Evolutionary conservation across 2,329 filamentous ascomycete genomes (phyloP), one percentile per base, ranked within the genome.

Genomic region (Ascochyta lentis): DNA sequence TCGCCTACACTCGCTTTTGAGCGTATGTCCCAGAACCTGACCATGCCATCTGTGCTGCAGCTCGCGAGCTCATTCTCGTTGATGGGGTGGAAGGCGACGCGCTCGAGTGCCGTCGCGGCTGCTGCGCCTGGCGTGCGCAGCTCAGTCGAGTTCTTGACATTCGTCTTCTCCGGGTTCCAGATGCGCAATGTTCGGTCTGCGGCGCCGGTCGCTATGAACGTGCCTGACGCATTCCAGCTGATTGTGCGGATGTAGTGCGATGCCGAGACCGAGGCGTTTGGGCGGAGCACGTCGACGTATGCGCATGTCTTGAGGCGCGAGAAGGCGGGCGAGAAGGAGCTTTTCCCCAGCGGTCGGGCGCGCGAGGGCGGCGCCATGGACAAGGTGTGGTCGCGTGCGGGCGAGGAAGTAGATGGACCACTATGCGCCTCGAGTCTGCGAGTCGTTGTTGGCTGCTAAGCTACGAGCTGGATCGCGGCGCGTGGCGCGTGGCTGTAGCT

Each of bases 211-310:
- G 94, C 94, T 58, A 98, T 87, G 56, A 95, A 81, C 8, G 86
- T 89, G 31, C 94, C 92, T 0, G 91, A 81, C 0, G 93, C 91
- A 63, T 94, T 96, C 94, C 94, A 98, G 35, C 90, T 88, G 63
- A 98, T 88, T 1, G 89, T 89, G 37, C 90, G 87, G 53, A 96
- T 70, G 56, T 65, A 73, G 48, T 76, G 74, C 34, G 66, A 64
- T 12, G 68, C 65, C 7, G 73, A 69, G 12, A 73, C 67, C 8
- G 68, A 64, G 23, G 66, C 69, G 6, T 67, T 66, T 0, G 73
- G 68, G n/a, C 74, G 70, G 16, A 63, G 61, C 35, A 69, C 69
- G 61, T 81, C 79, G 58, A 69, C 68, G 76, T 95, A 95, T 16
- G 84, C 81, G 65, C 90, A 87, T 22, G 87, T 89, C 72, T 90